phyloP scores from a whole-genome alignment of 2,329 filamentous ascomycete genomes.

The Colletotrichum destructivum region DNA sequence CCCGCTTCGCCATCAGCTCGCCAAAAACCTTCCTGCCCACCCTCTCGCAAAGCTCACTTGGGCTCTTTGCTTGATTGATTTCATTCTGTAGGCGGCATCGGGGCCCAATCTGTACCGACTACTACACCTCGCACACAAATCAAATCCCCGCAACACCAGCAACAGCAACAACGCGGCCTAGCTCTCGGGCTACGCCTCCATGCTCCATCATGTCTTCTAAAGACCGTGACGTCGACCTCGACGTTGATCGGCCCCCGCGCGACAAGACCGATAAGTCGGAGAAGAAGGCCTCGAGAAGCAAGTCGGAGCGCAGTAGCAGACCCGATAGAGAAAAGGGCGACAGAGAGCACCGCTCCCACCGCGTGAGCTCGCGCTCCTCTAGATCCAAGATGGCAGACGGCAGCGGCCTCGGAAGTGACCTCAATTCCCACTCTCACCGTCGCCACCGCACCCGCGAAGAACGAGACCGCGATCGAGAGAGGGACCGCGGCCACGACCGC shows the following conservation, averaged over 20 bases:
- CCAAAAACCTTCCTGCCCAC: slow-evolving; percentile 21
- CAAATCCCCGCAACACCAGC: not conserved
- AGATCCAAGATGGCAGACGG: slow-evolving; percentile 41
- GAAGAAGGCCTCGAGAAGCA: slow-evolving; percentile 35
- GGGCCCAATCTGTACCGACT: not conserved
- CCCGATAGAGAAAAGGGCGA: slow-evolving; percentile 45
- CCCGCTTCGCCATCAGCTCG: slow-evolving; percentile 20
- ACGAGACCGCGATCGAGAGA: slow-evolving; percentile 49
- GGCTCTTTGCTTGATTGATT: slow-evolving; percentile 1
- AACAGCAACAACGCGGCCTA: slow-evolving; percentile 11
- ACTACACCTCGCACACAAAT: not conserved
- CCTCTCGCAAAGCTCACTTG: slow-evolving; percentile 1
- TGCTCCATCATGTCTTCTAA: slow-evolving; percentile 56
- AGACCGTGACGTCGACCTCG: slow-evolving; percentile 58
- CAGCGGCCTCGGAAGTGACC: slow-evolving; percentile 38
- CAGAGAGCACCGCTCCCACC: slow-evolving; percentile 45
- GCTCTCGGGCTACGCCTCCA: slow-evolving; percentile 40
- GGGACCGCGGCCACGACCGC: slow-evolving; percentile 48
- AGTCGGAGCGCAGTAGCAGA: slow-evolving; percentile 39
- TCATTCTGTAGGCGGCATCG: not conserved
- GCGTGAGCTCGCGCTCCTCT: slow-evolving; percentile 43
- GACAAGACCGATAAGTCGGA: slow-evolving; percentile 52
- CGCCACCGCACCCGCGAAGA: slow-evolving; percentile 43
- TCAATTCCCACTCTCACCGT: slow-evolving; percentile 35
- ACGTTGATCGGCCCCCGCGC: slow-evolving; percentile 50